A percentile compares a stretch with the other conserved stretches of the same genome.
Conservation (phyloP, 768 basidiomycete species). For the Kwoniella dejecticola region DNA sequence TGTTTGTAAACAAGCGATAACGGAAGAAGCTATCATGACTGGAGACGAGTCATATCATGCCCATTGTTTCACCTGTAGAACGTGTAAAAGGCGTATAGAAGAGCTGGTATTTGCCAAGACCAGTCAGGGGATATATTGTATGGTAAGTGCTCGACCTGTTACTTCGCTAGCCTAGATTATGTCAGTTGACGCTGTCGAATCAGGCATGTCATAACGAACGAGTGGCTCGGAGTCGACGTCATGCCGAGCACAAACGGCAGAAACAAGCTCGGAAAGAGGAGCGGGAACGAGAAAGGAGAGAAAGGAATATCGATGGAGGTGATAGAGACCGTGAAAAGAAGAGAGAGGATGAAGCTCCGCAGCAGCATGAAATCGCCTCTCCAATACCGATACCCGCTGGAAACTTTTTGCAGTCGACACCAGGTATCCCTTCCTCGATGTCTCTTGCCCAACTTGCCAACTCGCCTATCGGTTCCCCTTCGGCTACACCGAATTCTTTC, state of each 20-base stretch:
- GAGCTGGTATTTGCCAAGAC: constrained; percentile 99
- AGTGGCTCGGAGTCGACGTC: constrained; percentile 85
- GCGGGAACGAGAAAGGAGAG: constrained; percentile 34
- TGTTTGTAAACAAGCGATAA: constrained; percentile 88
- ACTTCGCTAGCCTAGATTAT: too few relatives aligned
- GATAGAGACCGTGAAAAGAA: constrained; percentile 19
- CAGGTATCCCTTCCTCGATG: constrained; percentile 25
- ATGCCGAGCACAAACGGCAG: constrained; percentile 79
- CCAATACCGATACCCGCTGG: constrained; percentile 11
- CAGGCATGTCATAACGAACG: constrained; percentile 96
- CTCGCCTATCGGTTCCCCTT: constrained; percentile 37
- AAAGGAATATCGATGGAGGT: constrained; percentile 40
- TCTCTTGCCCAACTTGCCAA: constrained; percentile 13
- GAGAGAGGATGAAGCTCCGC: constrained; percentile 7
- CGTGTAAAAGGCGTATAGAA: constrained; percentile 91
- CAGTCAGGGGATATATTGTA: constrained; percentile 89
- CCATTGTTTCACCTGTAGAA: constrained; percentile 96
- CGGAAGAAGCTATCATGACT: constrained; percentile 99
- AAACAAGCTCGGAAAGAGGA: constrained; percentile 59
- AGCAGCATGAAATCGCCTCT: constrained; percentile 13
- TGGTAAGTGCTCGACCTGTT: constrained; percentile 60
- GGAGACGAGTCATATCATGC: constrained; percentile 98
- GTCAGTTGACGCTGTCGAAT: background rate
- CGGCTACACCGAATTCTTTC: constrained; percentile 30
- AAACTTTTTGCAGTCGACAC: constrained; percentile 20